A percentile compares a stretch with the other conserved stretches of the same genome.
phyloP scores from a whole-genome alignment of 2,329 filamentous ascomycete genomes.

The Penicillium griseofulvum region DNA sequence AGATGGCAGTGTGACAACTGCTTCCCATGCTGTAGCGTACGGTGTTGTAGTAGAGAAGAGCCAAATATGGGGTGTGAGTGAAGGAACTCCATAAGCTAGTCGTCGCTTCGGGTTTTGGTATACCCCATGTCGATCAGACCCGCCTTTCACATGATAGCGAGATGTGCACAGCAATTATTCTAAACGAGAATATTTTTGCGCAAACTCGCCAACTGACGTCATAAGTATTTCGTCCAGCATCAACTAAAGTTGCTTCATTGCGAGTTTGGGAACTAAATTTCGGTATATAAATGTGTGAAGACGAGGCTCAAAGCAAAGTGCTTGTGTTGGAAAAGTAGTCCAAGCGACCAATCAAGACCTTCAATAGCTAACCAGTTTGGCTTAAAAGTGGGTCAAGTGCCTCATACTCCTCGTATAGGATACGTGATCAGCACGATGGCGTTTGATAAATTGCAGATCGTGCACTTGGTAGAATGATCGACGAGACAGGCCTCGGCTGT shows the following conservation, averaged over 20 bases:
- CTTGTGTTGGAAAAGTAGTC: not conserved
- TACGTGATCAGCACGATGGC: not conserved
- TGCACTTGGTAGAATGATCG: not conserved
- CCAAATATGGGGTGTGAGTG: not conserved
- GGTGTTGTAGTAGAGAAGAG: not conserved
- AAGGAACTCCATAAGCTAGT: not conserved
- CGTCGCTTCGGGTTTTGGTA: not conserved
- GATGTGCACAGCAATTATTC: not conserved
- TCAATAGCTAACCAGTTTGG: not conserved
- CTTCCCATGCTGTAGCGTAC: not conserved
- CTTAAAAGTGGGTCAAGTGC: not conserved
- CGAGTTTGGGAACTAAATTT: not conserved
- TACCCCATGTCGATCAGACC: constrained; percentile 3
- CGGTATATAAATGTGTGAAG: not conserved
- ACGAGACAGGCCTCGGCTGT: not conserved
- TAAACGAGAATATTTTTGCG: not conserved
- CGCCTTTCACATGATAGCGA: constrained; percentile 3
- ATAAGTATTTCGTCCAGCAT: not conserved
- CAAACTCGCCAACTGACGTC: not conserved
- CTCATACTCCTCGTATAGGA: not conserved
- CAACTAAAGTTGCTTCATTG: not conserved
- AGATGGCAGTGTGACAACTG: not conserved
- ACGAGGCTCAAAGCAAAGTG: not conserved
- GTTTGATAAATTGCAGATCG: not conserved
- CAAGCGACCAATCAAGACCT: not conserved